Evolutionary conservation across 2,329 filamentous ascomycete species (phyloP).

Genomic region (Ceratocystis diversiconidia): DNA sequence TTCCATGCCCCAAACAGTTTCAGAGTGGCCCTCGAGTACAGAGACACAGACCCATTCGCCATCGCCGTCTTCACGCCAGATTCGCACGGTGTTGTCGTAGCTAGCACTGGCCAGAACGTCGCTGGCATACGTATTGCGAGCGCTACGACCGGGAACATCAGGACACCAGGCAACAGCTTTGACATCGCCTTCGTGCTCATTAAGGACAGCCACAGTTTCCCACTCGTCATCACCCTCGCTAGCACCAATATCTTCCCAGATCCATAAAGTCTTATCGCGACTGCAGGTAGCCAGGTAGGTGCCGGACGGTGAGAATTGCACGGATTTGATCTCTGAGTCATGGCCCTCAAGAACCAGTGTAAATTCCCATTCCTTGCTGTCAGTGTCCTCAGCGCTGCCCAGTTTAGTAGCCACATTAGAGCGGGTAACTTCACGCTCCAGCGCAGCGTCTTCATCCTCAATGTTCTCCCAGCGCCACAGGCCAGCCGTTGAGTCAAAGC

Average conservation of each 20-base stretch:
- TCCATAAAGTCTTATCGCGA: slow-evolving; percentile 90
- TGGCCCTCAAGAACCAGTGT: slow-evolving; percentile 87
- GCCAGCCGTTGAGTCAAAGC: slow-evolving; percentile 85
- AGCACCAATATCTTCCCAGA: slow-evolving; percentile 81
- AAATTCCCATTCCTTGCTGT: slow-evolving; percentile 73
- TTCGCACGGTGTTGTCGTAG: slow-evolving; percentile 80
- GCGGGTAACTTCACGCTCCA: slow-evolving; percentile 19
- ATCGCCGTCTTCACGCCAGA: slow-evolving; percentile 83
- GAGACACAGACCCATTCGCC: slow-evolving; percentile 84
- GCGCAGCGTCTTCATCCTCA: slow-evolving; percentile 15
- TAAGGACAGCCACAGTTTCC: slow-evolving; percentile 88
- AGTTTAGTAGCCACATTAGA: slow-evolving; percentile 13
- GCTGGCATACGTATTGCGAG: slow-evolving; percentile 36
- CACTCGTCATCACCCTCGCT: slow-evolving; percentile 78
- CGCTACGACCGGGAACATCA: slow-evolving; percentile 38
- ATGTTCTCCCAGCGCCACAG: slow-evolving; percentile 53
- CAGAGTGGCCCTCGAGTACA: slow-evolving; percentile 62
- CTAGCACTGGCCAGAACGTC: slow-evolving; percentile 79
- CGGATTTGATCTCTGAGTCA: slow-evolving; percentile 79
- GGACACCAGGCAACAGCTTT: slow-evolving; percentile 91
- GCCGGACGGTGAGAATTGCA: slow-evolving; percentile 59
- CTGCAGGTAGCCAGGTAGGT: slow-evolving; percentile 78
- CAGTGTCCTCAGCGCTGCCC: slow-evolving; percentile 22
- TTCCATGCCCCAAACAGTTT: slow-evolving; percentile 82
- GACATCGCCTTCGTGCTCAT: slow-evolving; percentile 89